Evolutionary conservation across 805 yeast genomes (phyloP).

Genomic region (Suhomyces vadensis): DNA sequence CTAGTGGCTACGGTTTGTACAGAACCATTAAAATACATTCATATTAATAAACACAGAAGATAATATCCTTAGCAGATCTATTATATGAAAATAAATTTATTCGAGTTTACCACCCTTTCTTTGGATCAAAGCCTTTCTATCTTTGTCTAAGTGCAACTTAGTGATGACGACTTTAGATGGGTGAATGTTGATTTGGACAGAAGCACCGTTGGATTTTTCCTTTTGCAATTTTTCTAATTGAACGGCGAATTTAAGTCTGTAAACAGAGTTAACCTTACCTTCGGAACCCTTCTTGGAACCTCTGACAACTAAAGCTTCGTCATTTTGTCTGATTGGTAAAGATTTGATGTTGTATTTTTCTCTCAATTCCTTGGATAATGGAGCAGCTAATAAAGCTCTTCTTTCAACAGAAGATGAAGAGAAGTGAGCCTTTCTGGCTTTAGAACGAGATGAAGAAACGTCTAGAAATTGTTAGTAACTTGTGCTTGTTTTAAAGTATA

Average conservation of each 20-base stretch:
- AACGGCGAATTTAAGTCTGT: constrained; percentile 97
- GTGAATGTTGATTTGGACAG: constrained; percentile 95
- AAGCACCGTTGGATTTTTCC: constrained; percentile 98
- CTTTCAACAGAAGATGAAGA: constrained; percentile 94
- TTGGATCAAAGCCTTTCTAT: constrained; percentile 95
- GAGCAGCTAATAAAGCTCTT: constrained; percentile 95
- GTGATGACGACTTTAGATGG: constrained; percentile 99
- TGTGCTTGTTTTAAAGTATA: too few species aligned
- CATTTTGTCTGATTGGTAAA: constrained; percentile 97
- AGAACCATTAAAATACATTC: constrained; percentile 15
- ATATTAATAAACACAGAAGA: constrained; percentile 12
- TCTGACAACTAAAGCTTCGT: constrained; percentile 92
- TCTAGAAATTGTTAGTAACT: constrained; percentile 53
- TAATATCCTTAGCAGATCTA: constrained; percentile 10
- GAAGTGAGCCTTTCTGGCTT: constrained; percentile 99
- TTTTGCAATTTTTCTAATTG: constrained; percentile 96
- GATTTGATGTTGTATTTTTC: constrained; percentile 95
- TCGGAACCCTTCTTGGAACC: constrained; percentile 99
- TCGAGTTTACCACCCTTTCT: constrained; percentile 98
- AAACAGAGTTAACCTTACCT: constrained; percentile 96
- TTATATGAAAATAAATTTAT: constrained; percentile 46
- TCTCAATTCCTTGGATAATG: constrained; percentile 97
- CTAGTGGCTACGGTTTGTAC: background rate
- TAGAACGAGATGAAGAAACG: constrained; percentile 99
- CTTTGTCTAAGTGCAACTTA: constrained; percentile 96